phyloP scores from a whole-genome alignment of 192 early-diverging fungal genomes.

The Coemansia sp. region DNA sequence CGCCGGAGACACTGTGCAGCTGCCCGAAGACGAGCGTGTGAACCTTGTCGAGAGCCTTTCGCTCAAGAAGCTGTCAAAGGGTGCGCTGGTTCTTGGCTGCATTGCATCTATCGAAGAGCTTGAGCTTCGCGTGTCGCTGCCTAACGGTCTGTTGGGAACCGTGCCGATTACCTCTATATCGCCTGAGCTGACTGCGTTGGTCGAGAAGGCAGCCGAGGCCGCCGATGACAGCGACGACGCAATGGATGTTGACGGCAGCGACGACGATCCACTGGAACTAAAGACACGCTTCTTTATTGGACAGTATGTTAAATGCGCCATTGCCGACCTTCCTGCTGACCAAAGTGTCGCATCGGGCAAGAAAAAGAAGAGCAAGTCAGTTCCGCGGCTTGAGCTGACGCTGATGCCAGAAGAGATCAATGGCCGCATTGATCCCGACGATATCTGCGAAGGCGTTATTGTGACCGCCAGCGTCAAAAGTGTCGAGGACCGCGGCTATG shows the following conservation, averaged over 20 bases:
- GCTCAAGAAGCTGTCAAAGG: slow-evolving; percentile 66
- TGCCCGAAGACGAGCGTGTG: slow-evolving; percentile 28
- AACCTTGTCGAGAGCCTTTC: slow-evolving; percentile 38
- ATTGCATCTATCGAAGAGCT: slow-evolving; percentile 78
- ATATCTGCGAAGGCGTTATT: slow-evolving; percentile 70
- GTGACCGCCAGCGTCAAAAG: slow-evolving; percentile 72
- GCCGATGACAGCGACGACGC: slow-evolving; percentile 57
- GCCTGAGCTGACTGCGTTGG: slow-evolving; percentile 62
- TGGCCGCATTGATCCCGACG: slow-evolving; percentile 60
- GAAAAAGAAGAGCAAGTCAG: slow-evolving; percentile 21
- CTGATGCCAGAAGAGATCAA: slow-evolving; percentile 81
- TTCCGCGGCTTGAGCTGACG: slow-evolving; percentile 65
- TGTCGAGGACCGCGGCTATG: slow-evolving; percentile 92
- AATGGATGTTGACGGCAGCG: slow-evolving; percentile 44
- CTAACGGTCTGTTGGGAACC: slow-evolving; percentile 78
- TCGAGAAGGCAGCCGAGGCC: slow-evolving; percentile 66
- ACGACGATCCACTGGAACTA: slow-evolving; percentile 65
- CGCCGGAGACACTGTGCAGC: background rate
- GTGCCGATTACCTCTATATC: slow-evolving; percentile 90
- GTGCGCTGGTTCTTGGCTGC: slow-evolving; percentile 73
- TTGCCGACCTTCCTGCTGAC: slow-evolving; percentile 58
- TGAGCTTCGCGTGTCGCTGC: slow-evolving; percentile 79
- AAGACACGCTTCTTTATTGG: slow-evolving; percentile 72
- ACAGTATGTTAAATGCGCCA: slow-evolving; percentile 76
- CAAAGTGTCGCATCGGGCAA: slow-evolving; percentile 28